These are phyloP conservation scores for Pseudopediastrum boryanum DNA, from an alignment of 139 green algal species.

Conservation along the genomic window DNA sequence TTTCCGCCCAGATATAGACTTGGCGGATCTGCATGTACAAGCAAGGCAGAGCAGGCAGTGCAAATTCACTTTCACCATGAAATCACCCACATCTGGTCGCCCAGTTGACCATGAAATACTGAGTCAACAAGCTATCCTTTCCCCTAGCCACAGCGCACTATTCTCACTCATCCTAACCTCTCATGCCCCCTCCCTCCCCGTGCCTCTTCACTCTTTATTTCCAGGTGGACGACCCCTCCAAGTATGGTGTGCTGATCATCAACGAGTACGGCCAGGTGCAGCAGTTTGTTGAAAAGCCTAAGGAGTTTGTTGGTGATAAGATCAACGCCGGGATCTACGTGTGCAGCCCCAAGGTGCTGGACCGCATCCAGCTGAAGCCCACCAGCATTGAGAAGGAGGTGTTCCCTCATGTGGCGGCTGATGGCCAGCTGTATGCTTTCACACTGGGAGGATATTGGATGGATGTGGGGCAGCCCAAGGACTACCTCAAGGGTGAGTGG, in stretches of 20 bases:
- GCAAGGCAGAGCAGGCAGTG: too few species aligned
- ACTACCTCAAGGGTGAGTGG: conserved; percentile 77
- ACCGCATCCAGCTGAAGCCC: conserved; percentile 92
- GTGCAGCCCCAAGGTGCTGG: conserved; percentile 80
- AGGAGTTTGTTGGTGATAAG: conserved; percentile 98
- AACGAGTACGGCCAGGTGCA: conserved; percentile 85
- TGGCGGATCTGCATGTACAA: too few species aligned
- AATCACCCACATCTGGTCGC: too few species aligned
- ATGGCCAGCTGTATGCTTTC: conserved; percentile 88
- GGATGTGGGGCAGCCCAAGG: conserved; percentile 97
- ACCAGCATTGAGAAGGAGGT: conserved; percentile 97
- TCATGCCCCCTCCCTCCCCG: too few species aligned
- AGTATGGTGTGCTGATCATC: conserved; percentile 97
- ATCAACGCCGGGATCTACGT: conserved; percentile 99
- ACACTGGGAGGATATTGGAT: conserved; percentile 97
- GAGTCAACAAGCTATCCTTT: too few species aligned
- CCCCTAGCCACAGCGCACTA: too few species aligned
- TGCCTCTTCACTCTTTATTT: too few species aligned
- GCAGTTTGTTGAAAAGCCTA: conserved; percentile 95
- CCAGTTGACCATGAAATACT: too few species aligned
- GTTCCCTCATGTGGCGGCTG: conserved; percentile 91
- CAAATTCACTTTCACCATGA: too few species aligned
- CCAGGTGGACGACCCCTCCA: conserved; percentile 91
- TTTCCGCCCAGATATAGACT: too few species aligned
- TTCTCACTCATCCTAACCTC: too few species aligned